Evolutionary conservation across 2,329 filamentous ascomycete genomes (phyloP).

Genomic region (Fusarium sambucinum): DNA sequence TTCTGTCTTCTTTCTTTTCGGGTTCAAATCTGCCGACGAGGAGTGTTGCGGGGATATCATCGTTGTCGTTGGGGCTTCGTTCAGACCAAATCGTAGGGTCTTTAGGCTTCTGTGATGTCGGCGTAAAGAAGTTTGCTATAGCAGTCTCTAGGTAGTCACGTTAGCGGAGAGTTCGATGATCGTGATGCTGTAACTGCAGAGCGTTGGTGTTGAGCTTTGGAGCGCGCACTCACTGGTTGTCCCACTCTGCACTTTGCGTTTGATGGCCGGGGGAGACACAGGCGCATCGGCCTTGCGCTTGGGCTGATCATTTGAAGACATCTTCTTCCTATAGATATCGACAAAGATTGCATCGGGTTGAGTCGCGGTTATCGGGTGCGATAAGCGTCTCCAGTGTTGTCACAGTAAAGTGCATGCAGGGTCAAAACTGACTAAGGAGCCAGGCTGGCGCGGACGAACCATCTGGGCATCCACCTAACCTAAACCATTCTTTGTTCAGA

Average conservation of each 20-base stretch:
- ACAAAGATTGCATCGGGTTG: conserved; percentile 30
- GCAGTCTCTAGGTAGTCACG: conserved; percentile 66
- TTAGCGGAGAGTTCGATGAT: conserved; percentile 16
- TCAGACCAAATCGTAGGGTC: conserved; percentile 79
- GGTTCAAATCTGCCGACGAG: conserved; percentile 79
- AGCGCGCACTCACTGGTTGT: conserved; percentile 60
- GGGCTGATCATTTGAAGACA: conserved; percentile 44
- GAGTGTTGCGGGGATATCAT: conserved; percentile 67
- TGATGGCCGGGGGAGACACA: conserved; percentile 66
- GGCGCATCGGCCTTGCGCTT: conserved; percentile 58
- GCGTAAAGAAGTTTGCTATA: conserved; percentile 89
- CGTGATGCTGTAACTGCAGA: not conserved
- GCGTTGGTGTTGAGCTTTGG: not conserved
- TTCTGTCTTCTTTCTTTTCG: conserved; percentile 53
- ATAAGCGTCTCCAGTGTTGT: conserved; percentile 17
- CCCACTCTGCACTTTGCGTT: conserved; percentile 64
- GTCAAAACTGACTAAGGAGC: conserved; percentile 10
- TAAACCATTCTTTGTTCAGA: not conserved
- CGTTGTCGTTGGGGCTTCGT: conserved; percentile 64
- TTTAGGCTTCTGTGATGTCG: conserved; percentile 84
- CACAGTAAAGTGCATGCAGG: conserved; percentile 13
- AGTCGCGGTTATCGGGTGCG: not conserved
- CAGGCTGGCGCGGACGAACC: not conserved
- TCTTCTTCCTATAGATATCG: conserved; percentile 24
- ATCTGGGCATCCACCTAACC: not conserved